phyloP scores from a whole-genome alignment of 2,329 filamentous ascomycete genomes.

The Graphiopsis chlorocephala region DNA sequence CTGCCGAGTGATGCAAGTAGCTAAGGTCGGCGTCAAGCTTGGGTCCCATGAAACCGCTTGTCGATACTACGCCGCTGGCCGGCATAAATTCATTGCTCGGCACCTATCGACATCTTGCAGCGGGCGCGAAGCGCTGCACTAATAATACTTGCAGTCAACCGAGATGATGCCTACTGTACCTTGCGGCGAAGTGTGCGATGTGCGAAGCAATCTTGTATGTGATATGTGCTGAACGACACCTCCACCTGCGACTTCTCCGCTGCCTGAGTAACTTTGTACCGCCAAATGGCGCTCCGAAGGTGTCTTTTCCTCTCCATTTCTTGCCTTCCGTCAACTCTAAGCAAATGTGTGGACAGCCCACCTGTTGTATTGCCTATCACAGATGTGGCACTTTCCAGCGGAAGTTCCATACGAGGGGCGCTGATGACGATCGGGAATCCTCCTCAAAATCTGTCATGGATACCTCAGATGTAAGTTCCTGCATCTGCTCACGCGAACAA shows the following conservation, averaged over 20 bases:
- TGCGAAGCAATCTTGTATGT: background rate
- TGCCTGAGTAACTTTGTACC: background rate
- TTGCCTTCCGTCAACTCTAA: background rate
- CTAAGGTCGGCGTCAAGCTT: background rate
- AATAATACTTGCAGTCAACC: background rate
- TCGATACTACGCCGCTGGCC: background rate
- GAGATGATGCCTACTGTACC: background rate
- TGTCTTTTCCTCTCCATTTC: background rate
- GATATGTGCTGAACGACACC: background rate
- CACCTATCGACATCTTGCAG: background rate
- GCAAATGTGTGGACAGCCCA: background rate
- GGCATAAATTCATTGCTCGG: background rate
- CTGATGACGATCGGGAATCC: constrained; percentile 10
- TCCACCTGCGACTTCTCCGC: background rate
- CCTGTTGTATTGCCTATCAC: constrained; percentile 15
- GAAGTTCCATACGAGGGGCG: constrained; percentile 8
- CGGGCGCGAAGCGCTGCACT: background rate
- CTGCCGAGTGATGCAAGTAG: no score
- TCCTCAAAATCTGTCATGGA: constrained; percentile 7
- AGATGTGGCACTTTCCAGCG: constrained; percentile 8
- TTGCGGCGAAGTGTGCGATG: background rate
- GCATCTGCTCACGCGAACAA: background rate
- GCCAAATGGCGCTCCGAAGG: background rate
- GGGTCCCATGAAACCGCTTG: background rate
- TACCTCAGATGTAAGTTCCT: constrained; percentile 3